Conservation (phyloP, 257 asterid genomes). For the Nicotiana tabacum region DNA sequence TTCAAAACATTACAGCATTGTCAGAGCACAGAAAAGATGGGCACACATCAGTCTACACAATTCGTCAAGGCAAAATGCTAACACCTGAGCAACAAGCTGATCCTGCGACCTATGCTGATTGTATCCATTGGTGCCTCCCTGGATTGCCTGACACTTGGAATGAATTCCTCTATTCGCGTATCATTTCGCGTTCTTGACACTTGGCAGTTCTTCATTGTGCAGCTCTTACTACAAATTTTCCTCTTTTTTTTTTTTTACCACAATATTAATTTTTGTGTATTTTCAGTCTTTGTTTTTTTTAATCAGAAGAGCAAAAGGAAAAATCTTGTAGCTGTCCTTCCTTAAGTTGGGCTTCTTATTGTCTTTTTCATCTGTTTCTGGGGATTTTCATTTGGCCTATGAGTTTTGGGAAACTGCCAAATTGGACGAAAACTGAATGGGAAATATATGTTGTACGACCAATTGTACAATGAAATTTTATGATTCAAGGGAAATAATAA, state of each 20-base stretch:
- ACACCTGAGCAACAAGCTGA: slow-evolving; percentile 60
- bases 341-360: not conserved
- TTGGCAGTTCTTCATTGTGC: not conserved
- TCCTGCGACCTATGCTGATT: slow-evolving; percentile 55
- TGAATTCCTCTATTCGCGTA: slow-evolving; percentile 37
- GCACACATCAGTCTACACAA: slow-evolving; percentile 65
- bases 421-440: not conserved
- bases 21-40: slow-evolving; percentile 75
- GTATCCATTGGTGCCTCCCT: slow-evolving; percentile 86
- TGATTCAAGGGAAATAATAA: not conserved
- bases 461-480: not conserved
- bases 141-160: slow-evolving; percentile 78
- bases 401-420: not conserved
- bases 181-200: slow-evolving; percentile 33
- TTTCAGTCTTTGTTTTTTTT: no score
- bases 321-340: not conserved
- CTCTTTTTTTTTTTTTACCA: not conserved
- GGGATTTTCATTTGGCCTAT: not conserved
- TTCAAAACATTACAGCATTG: slow-evolving; percentile 48
- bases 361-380: not conserved
- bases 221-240: not conserved
- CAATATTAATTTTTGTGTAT: not conserved
- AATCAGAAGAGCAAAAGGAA: not conserved
- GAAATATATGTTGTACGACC: not conserved
- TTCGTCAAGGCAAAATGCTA: slow-evolving; percentile 58